Evolutionary conservation across 768 basidiomycete genomes (phyloP), one percentile per base, ranked within the genome.

Genomic region (Termitomyces sp.): DNA sequence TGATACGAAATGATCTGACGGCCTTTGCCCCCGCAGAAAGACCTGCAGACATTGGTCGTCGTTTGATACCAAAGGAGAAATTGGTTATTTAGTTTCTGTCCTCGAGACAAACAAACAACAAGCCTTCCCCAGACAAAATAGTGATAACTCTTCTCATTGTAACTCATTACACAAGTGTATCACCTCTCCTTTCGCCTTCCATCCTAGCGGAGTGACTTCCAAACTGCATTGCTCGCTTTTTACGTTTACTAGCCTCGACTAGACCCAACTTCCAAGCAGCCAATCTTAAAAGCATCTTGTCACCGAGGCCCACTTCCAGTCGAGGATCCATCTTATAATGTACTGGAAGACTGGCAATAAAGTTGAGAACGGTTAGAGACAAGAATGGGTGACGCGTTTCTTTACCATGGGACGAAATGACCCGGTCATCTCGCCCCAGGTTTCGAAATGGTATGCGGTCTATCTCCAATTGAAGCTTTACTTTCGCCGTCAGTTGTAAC

Each of bases 221-320:
- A 74, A 99, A 99, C 67, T 98, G 97, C 91, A 98, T 97, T 15
- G 97, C 97, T 59, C 91, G 72, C 75, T 99, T 99, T 70, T 89
- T 94, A 62, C 92, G 77, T 54, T 65, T 59, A 61, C 89, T 89
- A 6, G 93, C 91, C 62, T 86, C 83, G 2, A 81, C 71, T 45
- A 98, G 76, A 0, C 95, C 95, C n/a, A 94, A 66, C 63, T 83
- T 83, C 61, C 76, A 73, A 37, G 89, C 85, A 2, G 88, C 86
- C 31, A 89, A 69, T 56, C 96, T 76, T 54, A 98, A 68, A 47
- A 99, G 68, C 72, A 89, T 78, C 76, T 99, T 99, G 69, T 98
- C 97, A 1, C 97, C 97, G 6, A 85, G 58, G 1, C 94, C 94
- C n/a, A 85, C 74, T 5, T 82, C 81, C 30, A 87, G 69, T 30